Percentiles rank a stretch among this genome's conserved stretches.
phyloP scores from a whole-genome alignment of 202 grass and related monocot species.

The Alloteropsis angusta region DNA sequence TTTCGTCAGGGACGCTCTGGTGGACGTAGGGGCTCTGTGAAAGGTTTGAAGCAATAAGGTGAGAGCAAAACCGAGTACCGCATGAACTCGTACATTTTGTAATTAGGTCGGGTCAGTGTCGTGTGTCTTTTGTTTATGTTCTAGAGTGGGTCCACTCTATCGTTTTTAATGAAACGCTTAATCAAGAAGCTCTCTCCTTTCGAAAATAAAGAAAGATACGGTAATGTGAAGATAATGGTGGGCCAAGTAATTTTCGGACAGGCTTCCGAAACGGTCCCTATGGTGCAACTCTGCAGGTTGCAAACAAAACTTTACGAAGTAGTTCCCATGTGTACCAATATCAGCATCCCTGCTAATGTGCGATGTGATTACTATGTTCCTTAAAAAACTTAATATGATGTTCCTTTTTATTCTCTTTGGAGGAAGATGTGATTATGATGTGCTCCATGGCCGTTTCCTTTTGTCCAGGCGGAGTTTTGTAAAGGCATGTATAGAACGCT shows the following conservation, averaged over 20 bases:
- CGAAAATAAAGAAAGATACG: too few relatives aligned
- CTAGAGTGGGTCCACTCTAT: too few relatives aligned
- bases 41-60: too few relatives aligned
- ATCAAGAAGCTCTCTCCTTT: too few relatives aligned
- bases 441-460: neutral
- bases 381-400: too few relatives aligned
- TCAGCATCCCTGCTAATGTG: neutral
- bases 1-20: too few relatives aligned
- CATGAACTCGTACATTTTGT: too few relatives aligned
- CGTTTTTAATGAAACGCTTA: too few relatives aligned
- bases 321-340: conserved; percentile 27
- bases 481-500: neutral
- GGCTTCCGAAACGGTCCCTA: conserved; percentile 1
- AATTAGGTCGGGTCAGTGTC: too few relatives aligned
- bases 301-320: neutral
- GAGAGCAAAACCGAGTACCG: too few relatives aligned
- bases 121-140: too few relatives aligned
- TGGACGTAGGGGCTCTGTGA: too few relatives aligned
- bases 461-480: neutral
- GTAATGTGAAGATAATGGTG: neutral
- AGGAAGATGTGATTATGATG: neutral
- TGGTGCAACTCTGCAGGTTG: neutral
- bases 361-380: neutral
- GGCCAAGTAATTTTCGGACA: neutral
- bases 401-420: neutral